Conservation (phyloP, 805 yeast genomes). For the Ogataea henricii region DNA sequence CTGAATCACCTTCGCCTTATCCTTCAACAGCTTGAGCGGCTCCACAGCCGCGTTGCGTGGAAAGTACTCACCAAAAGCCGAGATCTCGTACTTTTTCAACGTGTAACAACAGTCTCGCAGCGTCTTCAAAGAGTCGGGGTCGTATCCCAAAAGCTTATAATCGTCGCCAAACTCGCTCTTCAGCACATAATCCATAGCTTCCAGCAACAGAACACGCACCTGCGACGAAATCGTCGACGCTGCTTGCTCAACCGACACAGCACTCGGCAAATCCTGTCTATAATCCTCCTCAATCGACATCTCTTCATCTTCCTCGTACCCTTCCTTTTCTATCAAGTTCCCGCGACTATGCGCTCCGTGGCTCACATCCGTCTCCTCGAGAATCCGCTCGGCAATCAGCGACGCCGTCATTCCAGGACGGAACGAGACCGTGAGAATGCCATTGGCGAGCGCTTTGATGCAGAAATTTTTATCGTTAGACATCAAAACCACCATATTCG, state of each 20-base stretch:
- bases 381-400: conserved; percentile 43
- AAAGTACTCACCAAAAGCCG: conserved; percentile 60
- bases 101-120: conserved; percentile 46
- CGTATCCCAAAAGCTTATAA: conserved; percentile 51
- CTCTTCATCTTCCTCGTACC: conserved; percentile 19
- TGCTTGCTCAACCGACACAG: conserved; percentile 8
- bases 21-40: conserved; percentile 24
- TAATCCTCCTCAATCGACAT: background rate
- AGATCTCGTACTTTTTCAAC: conserved; percentile 50
- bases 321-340: conserved; percentile 13
- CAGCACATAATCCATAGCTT: conserved; percentile 55
- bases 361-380: conserved; percentile 32
- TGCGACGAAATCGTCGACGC: conserved; percentile 41
- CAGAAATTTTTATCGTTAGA: conserved; percentile 88
- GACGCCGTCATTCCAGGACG: conserved; percentile 46
- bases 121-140: conserved; percentile 35
- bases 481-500: conserved; percentile 55
- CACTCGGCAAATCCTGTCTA: background rate
- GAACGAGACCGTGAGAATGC: conserved; percentile 61
- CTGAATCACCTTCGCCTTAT: conserved; percentile 21
- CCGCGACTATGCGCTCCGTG: background rate
- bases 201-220: conserved; percentile 40
- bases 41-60: conserved; percentile 13
- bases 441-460: conserved; percentile 70
- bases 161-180: conserved; percentile 59